Evolutionary conservation across 1,284 basidiomycete genomes (phyloP), one percentile per base, ranked within the genome.

Genomic region (Sphagnurus paluster): DNA sequence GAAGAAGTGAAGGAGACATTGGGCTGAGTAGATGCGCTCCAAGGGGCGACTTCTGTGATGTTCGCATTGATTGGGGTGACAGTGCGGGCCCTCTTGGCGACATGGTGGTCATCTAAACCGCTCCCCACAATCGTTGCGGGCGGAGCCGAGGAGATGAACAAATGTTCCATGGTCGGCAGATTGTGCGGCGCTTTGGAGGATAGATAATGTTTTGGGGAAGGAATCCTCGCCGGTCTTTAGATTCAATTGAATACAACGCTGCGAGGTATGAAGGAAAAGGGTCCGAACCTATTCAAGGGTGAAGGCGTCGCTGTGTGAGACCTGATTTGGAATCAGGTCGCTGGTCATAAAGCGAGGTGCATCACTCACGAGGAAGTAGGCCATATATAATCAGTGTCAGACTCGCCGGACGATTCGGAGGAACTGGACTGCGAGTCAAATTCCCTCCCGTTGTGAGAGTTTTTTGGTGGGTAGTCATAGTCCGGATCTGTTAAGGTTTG

Each of bases 291-390:
- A 16, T 10, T 14, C 23, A 26, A 11, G 23, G 33, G 39, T 40
- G 45, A 38, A 7, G 30, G 25, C n/a, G 13, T 42, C 16, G 24
- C 38, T 19, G 28, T 39, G 25, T 39, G 20, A 8, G 30, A 44
- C 14, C 42, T 48, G 5, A 17, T 1, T 34, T 3, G 30, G 4
- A 17, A 23, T 50, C n/a, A 46, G 16, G 20, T 25, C 1, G 10
- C 36, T 19, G 17, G 32, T n/a, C 29, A 26, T 5, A 9, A 8
- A 23, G n/a, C 28, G 10, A 5, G 10, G 30, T n/a, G 30, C 5
- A 47, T 42, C 10, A 52, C 50, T 37, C 37, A 40, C 4, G 37
- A 37, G n/a, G 44, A 49, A 13, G 38, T 29, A 2, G 44, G 32
- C 2, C 13, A 24, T 9, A 38, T 43, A 28, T 19, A 41, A 14